Evolutionary conservation across 371 early-diverging fungal species (phyloP), one percentile per base, ranked within the genome.

Genomic region (Blyttiomyces sp.): DNA sequence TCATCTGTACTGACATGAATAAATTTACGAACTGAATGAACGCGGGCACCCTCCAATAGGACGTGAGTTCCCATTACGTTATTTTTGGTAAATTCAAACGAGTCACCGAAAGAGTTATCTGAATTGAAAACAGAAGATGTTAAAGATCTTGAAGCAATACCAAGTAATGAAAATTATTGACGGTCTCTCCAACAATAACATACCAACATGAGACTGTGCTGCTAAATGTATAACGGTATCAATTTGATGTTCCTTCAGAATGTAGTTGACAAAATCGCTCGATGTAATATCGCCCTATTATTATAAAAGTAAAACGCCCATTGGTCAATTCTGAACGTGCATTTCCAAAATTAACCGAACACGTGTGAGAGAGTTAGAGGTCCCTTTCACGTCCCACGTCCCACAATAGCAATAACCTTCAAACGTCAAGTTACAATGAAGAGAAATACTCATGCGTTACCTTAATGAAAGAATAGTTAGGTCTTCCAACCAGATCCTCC

Each of bases 11-110:
- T 84, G 35, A 93, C 85, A 72, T 88, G 90, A 57, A 93, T 81
- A 65, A 93, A 90, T 26, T 84, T 71, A 30, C 72, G 72, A 42
- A 86, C 71, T 7, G 66, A 62, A 63, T 80, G 43, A n/a, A 54
- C 44, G 9, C 87, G 76, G 27, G 90, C 88, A 16, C 88, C 88
- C 71, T 93, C 91, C 35, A 93, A 80, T 63, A 93, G 75, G 5
- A 89, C 89, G 72, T 93, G 93, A 2, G 93, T 90, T 31, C 91
- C 93, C 68, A 90, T 70, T 24, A 93, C 88, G 77, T 93, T 93
- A 64, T 86, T 89, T 43, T 74, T 77, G n/a, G 91, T 91, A 61
- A 90, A 93, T 52, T 87, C 90, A 57, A 89, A 85, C 4, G 92
- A 89, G 67, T 89, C 86, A 7, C 89, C 90, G 73, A 79, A 83